These are phyloP conservation scores for Pulveroboletus ravenelii DNA, from an alignment of 768 basidiomycete species.

Conservation along the genomic window DNA sequence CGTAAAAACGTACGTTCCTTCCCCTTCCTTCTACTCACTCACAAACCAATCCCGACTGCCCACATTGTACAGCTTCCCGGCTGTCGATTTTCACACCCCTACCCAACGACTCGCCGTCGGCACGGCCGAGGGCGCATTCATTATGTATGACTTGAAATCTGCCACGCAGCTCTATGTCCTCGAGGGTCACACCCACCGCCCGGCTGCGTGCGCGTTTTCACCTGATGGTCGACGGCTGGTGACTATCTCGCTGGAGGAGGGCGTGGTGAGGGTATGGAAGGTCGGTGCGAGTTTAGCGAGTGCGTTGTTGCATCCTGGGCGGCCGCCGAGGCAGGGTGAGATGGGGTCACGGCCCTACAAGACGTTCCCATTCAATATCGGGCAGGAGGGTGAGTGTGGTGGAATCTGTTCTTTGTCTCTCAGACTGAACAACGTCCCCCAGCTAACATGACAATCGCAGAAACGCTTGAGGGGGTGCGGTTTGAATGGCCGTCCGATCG, in stretches of 20 bases:
- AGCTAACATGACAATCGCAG: slow-evolving; percentile 57
- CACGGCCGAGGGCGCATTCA: slow-evolving; percentile 87
- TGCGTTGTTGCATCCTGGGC: slow-evolving; percentile 79
- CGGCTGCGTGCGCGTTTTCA: slow-evolving; percentile 86
- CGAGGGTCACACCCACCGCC: slow-evolving; percentile 79
- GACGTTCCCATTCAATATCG: slow-evolving; percentile 78
- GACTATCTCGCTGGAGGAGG: slow-evolving; percentile 83
- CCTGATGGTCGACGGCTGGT: slow-evolving; percentile 89
- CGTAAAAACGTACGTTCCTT: slow-evolving; percentile 72
- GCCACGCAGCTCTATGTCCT: slow-evolving; percentile 93
- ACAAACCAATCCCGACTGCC: background rate
- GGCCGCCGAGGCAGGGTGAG: slow-evolving; percentile 85
- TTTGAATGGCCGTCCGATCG: slow-evolving; percentile 87
- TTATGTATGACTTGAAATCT: slow-evolving; percentile 96
- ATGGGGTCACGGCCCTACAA: slow-evolving; percentile 84
- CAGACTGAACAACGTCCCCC: background rate
- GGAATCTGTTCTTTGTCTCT: background rate
- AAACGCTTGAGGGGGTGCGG: slow-evolving; percentile 63
- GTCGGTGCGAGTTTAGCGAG: slow-evolving; percentile 87
- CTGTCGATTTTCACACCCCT: slow-evolving; percentile 87
- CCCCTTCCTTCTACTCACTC: background rate
- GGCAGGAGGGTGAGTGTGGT: slow-evolving; percentile 62
- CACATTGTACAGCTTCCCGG: slow-evolving; percentile 61
- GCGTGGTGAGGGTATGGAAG: slow-evolving; percentile 88
- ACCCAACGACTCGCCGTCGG: slow-evolving; percentile 90